A percentile compares a stretch with the other conserved stretches of the same genome.
phyloP scores from a whole-genome alignment of 352 stramenopile genomes.

The Plasmopara muralis region DNA sequence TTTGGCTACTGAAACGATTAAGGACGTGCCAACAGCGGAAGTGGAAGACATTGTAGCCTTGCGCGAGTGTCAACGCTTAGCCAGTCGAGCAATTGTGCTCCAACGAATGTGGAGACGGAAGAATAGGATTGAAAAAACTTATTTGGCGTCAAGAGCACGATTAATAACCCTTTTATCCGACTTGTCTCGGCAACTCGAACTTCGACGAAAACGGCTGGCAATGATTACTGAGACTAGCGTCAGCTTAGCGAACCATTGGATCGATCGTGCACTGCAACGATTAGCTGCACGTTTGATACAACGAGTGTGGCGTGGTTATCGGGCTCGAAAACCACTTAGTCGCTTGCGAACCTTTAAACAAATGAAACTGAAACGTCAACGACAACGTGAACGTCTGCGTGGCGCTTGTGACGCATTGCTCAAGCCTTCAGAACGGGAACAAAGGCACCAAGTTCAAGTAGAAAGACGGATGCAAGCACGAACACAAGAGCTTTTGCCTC shows the following conservation, averaged over 20 bases:
- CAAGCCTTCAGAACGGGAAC: constrained; percentile 15
- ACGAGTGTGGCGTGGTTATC: constrained; percentile 50
- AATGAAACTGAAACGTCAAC: constrained; percentile 16
- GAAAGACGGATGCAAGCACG: constrained; percentile 25
- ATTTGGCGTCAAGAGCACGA: constrained; percentile 9
- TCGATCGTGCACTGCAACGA: constrained; percentile 16
- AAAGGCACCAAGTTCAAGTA: constrained; percentile 6
- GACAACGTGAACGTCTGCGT: constrained; percentile 30
- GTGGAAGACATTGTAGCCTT: constrained; percentile 5
- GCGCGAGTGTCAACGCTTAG: constrained; percentile 6
- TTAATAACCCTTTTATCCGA: constrained; percentile 22
- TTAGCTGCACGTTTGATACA: constrained; percentile 36
- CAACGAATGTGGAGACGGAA: constrained; percentile 23
- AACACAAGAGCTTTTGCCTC: constrained; percentile 19
- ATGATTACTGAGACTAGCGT: constrained; percentile 8
- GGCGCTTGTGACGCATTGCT: constrained; percentile 30
- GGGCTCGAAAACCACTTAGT: constrained; percentile 22
- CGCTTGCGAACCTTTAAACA: constrained; percentile 13
- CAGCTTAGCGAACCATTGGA: constrained; percentile 4
- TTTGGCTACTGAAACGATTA: constrained; percentile 8
- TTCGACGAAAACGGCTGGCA: constrained; percentile 4
- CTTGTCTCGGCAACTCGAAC: constrained; percentile 12
- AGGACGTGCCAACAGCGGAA: constrained; percentile 7
- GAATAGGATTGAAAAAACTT: constrained; percentile 7
- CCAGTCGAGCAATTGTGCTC: constrained; percentile 10